Evolutionary conservation across 2,329 filamentous ascomycete genomes (phyloP).

Genomic region (Apiospora phragmitis): DNA sequence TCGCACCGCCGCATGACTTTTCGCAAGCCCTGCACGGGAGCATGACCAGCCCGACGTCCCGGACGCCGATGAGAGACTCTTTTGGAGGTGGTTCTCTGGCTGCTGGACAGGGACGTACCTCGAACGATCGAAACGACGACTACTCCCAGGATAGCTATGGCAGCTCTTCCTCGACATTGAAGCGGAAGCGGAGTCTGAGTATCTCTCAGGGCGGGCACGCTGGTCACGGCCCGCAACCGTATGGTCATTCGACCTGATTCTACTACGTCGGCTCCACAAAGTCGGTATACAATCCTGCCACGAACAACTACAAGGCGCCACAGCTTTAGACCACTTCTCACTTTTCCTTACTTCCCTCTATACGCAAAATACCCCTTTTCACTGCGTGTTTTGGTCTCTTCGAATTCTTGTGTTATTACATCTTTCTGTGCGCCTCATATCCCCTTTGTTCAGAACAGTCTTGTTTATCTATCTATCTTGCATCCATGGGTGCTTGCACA

Average conservation of each 20-base stretch:
- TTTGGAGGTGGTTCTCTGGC: constrained; percentile 38
- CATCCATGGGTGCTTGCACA: constrained; percentile 1
- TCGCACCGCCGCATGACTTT: constrained; percentile 54
- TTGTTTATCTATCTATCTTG: background rate
- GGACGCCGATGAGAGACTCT: constrained; percentile 47
- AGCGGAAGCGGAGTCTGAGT: constrained; percentile 34
- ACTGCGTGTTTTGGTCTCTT: background rate
- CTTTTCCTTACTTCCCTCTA: background rate
- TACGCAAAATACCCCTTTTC: constrained; percentile 3
- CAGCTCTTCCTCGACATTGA: constrained; percentile 21
- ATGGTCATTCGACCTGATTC: constrained; percentile 1
- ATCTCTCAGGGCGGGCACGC: constrained; percentile 5
- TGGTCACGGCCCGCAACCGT: background rate
- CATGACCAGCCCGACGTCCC: constrained; percentile 36
- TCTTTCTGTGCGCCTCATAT: background rate
- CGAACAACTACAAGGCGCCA: background rate
- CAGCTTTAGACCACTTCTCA: background rate
- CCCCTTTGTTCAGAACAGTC: background rate
- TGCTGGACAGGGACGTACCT: constrained; percentile 24
- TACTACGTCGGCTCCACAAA: background rate
- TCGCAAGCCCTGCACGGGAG: constrained; percentile 47
- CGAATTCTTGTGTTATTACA: constrained; percentile 8
- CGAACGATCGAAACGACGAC: constrained; percentile 29
- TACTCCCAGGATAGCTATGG: constrained; percentile 28
- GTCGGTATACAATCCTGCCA: background rate